Conservation (phyloP, 352 stramenopile genomes). For the Aphanomyces invadans region DNA sequence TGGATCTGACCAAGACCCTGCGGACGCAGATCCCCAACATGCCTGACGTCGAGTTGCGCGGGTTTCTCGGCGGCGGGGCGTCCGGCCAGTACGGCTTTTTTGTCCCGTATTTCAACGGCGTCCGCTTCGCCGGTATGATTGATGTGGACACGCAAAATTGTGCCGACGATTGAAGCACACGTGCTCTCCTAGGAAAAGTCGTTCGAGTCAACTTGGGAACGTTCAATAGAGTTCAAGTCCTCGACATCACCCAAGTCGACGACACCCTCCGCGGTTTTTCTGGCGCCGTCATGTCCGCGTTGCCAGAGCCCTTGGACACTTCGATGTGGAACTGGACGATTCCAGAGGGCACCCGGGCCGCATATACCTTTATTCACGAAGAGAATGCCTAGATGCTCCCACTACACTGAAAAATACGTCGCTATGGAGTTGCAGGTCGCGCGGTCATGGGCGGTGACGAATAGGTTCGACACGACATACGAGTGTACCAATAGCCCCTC, state of each 20-base stretch:
- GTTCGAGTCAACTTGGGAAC: conserved; percentile 72
- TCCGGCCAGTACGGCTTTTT: conserved; percentile 80
- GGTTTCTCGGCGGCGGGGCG: conserved; percentile 56
- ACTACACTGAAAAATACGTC: too few species aligned
- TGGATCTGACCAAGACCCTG: conserved; percentile 45
- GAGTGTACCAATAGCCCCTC: too few species aligned
- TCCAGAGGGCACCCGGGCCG: conserved; percentile 7
- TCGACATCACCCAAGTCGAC: conserved; percentile 53
- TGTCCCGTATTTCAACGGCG: conserved; percentile 64
- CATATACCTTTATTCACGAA: conserved; percentile 17
- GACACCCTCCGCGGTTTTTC: conserved; percentile 41
- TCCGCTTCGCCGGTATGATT: conserved; percentile 36
- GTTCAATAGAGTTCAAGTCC: conserved; percentile 67
- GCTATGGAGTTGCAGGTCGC: too few species aligned
- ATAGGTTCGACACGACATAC: too few species aligned
- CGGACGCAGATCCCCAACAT: conserved; percentile 65
- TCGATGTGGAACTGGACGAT: conserved; percentile 15
- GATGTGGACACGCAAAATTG: background rate
- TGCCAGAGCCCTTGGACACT: conserved; percentile 37
- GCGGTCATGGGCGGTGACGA: too few species aligned
- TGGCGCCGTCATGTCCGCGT: conserved; percentile 43
- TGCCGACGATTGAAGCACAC: background rate
- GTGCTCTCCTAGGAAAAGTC: conserved; percentile 40
- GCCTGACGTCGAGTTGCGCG: conserved; percentile 46
- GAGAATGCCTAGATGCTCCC: conserved; percentile 7